Evolutionary conservation across 23 red algal species (phyloP).

Genomic region (Pyropia haitanensis): DNA sequence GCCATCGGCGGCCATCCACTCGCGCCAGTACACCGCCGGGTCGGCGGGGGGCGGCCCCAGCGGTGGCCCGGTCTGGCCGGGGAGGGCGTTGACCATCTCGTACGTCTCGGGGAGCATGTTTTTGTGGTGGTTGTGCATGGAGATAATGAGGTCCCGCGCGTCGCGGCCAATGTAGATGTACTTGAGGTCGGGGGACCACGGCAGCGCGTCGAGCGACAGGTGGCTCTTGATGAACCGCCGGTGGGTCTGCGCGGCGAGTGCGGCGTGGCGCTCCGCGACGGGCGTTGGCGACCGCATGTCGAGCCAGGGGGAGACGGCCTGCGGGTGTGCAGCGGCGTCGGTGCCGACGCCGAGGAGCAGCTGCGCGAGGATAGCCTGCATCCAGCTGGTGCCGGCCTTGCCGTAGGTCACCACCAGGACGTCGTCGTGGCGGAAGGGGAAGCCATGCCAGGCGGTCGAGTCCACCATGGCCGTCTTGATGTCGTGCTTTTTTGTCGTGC

Average conservation of each 20-base stretch:
- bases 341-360: not conserved
- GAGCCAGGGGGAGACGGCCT: not conserved
- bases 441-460: not conserved
- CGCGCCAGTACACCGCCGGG: not conserved
- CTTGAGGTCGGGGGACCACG: not conserved
- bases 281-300: not conserved
- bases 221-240: not conserved
- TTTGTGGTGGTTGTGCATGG: slow-evolving; percentile 1
- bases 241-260: not conserved
- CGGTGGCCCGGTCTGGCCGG: not conserved
- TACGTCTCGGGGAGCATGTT: too few relatives aligned
- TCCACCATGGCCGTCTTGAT: not conserved
- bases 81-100: not conserved
- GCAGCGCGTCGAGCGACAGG: not conserved
- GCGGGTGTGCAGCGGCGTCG: not conserved
- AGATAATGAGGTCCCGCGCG: not conserved
- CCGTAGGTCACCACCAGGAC: not conserved
- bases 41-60: not conserved
- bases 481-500: not conserved
- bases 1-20: not conserved
- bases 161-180: slow-evolving; percentile 3
- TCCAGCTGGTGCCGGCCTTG: slow-evolving; percentile 3
- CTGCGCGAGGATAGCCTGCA: not conserved
- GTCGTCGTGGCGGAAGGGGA: not conserved
- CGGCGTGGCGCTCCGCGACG: not conserved